Evolutionary conservation across 2,329 filamentous ascomycete species (phyloP).

Genomic region (Emmonsiellopsis sp.): DNA sequence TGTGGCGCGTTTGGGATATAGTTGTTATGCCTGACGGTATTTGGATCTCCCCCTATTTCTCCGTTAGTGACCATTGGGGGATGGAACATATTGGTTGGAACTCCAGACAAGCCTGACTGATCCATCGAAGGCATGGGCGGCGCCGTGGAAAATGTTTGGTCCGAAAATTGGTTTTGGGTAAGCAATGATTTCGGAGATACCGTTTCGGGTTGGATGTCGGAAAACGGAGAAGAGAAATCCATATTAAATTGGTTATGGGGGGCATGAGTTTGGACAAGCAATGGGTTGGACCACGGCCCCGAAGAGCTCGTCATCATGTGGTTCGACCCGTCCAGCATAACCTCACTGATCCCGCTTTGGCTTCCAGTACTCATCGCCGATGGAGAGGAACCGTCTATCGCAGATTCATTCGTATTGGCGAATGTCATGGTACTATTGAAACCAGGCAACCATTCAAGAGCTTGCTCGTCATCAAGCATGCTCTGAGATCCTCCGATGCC

Average conservation of each 20-base stretch:
- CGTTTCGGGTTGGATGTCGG: slow-evolving; percentile 61
- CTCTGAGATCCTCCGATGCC: slow-evolving; percentile 48
- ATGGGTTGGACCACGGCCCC: slow-evolving; percentile 60
- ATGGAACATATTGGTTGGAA: slow-evolving; percentile 45
- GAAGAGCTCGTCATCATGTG: slow-evolving; percentile 48
- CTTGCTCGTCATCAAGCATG: slow-evolving; percentile 60
- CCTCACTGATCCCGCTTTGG: slow-evolving; percentile 82
- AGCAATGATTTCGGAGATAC: slow-evolving; percentile 68
- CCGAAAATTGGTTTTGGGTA: slow-evolving; percentile 58
- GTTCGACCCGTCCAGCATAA: slow-evolving; percentile 72
- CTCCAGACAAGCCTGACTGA: slow-evolving; percentile 59
- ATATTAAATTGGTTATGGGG: slow-evolving; percentile 60
- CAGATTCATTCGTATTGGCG: slow-evolving; percentile 62
- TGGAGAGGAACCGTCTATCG: slow-evolving; percentile 85
- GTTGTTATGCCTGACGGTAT: slow-evolving; percentile 32
- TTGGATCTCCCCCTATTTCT: slow-evolving; percentile 19
- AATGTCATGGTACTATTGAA: slow-evolving; percentile 72
- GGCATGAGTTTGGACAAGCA: slow-evolving; percentile 62
- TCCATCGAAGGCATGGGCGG: slow-evolving; percentile 67
- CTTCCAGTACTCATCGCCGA: slow-evolving; percentile 93
- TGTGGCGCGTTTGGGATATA: slow-evolving; percentile 50
- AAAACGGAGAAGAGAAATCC: slow-evolving; percentile 67
- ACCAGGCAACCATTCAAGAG: slow-evolving; percentile 75
- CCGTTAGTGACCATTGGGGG: slow-evolving; percentile 34
- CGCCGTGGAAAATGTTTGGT: slow-evolving; percentile 71